These are phyloP conservation scores for Ustilago esculenta DNA, from an alignment of 1,284 basidiomycete species.

Conservation along the genomic window DNA sequence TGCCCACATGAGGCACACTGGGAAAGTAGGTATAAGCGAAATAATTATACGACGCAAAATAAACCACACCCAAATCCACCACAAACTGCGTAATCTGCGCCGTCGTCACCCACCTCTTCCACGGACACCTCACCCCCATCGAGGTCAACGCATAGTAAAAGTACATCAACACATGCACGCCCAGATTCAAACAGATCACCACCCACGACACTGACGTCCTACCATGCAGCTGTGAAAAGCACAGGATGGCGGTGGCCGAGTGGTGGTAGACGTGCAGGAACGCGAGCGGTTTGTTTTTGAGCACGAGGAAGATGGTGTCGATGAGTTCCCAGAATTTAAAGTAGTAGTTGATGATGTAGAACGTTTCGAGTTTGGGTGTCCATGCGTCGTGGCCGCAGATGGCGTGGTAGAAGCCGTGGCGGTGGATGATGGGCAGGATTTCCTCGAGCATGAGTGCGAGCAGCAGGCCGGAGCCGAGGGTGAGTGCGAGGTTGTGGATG, in stretches of 20 bases:
- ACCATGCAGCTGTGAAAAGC: slow-evolving; percentile 89
- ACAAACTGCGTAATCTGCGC: slow-evolving; percentile 80
- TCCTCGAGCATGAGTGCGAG: slow-evolving; percentile 87
- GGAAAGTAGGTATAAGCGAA: slow-evolving; percentile 68
- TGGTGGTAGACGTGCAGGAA: slow-evolving; percentile 99
- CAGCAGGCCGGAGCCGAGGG: slow-evolving; percentile 80
- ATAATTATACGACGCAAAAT: slow-evolving; percentile 50
- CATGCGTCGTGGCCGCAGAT: slow-evolving; percentile 83
- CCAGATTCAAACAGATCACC: slow-evolving; percentile 89
- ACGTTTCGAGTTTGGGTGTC: slow-evolving; percentile 73
- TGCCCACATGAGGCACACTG: slow-evolving; percentile 76
- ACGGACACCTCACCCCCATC: slow-evolving; percentile 68
- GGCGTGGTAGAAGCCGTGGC: slow-evolving; percentile 70
- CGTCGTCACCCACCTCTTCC: slow-evolving; percentile 94
- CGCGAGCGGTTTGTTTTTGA: slow-evolving; percentile 94
- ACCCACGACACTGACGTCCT: slow-evolving; percentile 85
- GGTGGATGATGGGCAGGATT: slow-evolving; percentile 49
- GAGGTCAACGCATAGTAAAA: slow-evolving; percentile 63
- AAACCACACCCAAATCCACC: slow-evolving; percentile 47
- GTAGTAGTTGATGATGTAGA: slow-evolving; percentile 95
- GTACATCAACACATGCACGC: slow-evolving; percentile 96
- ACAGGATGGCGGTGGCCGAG: slow-evolving; percentile 94
- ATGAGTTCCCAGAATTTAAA: slow-evolving; percentile 75
- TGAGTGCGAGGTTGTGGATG: slow-evolving; percentile 89
- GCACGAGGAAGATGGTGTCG: slow-evolving; percentile 95